Conservation (phyloP, 2,329 filamentous ascomycete genomes). For the Acarospora socialis region DNA sequence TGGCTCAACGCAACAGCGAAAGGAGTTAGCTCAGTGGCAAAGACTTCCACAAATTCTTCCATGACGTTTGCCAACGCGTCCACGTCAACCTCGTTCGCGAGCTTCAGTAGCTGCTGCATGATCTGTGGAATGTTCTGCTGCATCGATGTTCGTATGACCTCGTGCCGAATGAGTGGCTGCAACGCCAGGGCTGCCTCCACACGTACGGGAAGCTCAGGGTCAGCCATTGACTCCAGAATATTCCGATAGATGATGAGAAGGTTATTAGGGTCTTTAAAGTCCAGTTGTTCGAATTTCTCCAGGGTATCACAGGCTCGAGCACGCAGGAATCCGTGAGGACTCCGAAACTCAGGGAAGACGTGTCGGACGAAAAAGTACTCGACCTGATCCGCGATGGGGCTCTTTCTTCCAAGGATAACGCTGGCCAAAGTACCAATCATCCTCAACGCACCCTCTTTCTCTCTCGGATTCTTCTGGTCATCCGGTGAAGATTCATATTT, state of each 20-base stretch:
- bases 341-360: conserved; percentile 95
- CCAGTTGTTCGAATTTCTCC: conserved; percentile 93
- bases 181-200: conserved; percentile 88
- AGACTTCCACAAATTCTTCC: conserved; percentile 99
- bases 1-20: conserved; percentile 94
- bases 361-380: conserved; percentile 98
- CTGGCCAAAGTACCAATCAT: conserved; percentile 95
- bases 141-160: conserved; percentile 88
- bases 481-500: conserved; percentile 75
- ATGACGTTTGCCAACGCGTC: conserved; percentile 96
- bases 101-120: conserved; percentile 94
- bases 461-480: conserved; percentile 80
- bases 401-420: conserved; percentile 95
- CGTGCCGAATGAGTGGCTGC: conserved; percentile 89
- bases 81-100: conserved; percentile 95
- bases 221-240: conserved; percentile 93
- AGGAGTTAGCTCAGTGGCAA: conserved; percentile 89
- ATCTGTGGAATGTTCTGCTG: conserved; percentile 96
- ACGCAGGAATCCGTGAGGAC: conserved; percentile 77
- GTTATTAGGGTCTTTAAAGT: conserved; percentile 95
- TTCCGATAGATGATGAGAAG: conserved; percentile 92
- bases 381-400: conserved; percentile 90
- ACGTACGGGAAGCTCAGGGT: conserved; percentile 80
- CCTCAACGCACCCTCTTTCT: conserved; percentile 88
- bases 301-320: conserved; percentile 93